Base-by-base conservation (phyloP, 805 yeast species). In the Sugiyamaella marilandica region DNA sequence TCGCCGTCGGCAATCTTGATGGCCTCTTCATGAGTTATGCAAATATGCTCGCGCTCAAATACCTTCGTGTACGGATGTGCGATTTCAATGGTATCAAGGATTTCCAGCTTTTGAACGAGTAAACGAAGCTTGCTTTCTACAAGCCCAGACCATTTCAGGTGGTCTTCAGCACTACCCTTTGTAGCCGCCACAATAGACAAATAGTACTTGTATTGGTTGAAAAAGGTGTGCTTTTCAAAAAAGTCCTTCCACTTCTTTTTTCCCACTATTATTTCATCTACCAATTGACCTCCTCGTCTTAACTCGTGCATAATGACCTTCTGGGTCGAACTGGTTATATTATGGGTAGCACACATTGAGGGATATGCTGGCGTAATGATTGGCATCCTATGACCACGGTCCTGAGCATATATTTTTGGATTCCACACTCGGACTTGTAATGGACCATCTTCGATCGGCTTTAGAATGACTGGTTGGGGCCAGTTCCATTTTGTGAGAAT, bases 341-440 rank as follows among this genome's bases (percentile, higher is more conserved):
- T 94, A 68, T 94, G 99, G 0, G 99, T 94, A 0, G 99, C 97
- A 71, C 99, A 94, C 99, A 94, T 94, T 1, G 97, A 91, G 0
- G 97, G 97, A 65, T 90, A 89, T 0, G 98, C 98, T 0, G 99
- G 99, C 0, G 99, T 94, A 54, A 94, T 94, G 10, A 94, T 96
- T 0, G 99, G 99, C 99, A 94, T 94, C 60, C 84, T 76, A 69
- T 94, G 99, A 33, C 82, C 81, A 55, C 95, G 79, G 68, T 94
- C 99, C 61, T 83, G 88, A 1, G 94, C 85, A 65, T 94, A 94
- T 2, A 92, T 70, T 57, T 85, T 79, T 14, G 99, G 99, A 67
- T 94, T 94, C 99, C 99, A 94, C 8, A 94, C 94, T 55, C 96
- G 78, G 0, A 91, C 97, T 62, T 91, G 97, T 44, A 94, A 71